Percentiles rank a stretch among this genome's conserved stretches.
Evolutionary conservation across 805 yeast genomes (phyloP).

Genomic region (Jamesozyma lodderae): DNA sequence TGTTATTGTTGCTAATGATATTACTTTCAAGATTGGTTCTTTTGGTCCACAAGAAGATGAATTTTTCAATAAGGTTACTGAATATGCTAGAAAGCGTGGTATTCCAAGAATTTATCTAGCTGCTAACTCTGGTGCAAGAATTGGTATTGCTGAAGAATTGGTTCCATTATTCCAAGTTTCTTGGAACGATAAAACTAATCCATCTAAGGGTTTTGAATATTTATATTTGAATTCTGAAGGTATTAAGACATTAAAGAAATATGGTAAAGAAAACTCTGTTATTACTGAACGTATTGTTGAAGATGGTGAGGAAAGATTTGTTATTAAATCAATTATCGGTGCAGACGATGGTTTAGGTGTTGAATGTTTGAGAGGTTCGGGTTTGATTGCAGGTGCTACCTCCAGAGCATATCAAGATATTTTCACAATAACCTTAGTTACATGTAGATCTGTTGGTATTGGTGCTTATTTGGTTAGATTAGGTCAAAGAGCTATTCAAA

Average conservation of each 20-base stretch:
- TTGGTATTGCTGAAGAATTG: slow-evolving; percentile 95
- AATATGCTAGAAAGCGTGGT: slow-evolving; percentile 80
- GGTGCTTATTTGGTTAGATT: slow-evolving; percentile 97
- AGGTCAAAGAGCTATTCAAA: slow-evolving; percentile 98
- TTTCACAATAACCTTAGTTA: slow-evolving; percentile 93
- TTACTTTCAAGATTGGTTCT: slow-evolving; percentile 96
- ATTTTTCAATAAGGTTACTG: slow-evolving; percentile 88
- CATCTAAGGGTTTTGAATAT: slow-evolving; percentile 83
- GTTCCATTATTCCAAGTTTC: slow-evolving; percentile 83
- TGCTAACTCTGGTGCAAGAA: slow-evolving; percentile 99
- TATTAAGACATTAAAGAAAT: slow-evolving; percentile 43
- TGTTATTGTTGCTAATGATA: slow-evolving; percentile 90
- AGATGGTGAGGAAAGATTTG: slow-evolving; percentile 72
- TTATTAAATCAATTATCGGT: slow-evolving; percentile 82
- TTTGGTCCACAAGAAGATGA: slow-evolving; percentile 95
- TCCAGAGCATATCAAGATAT: slow-evolving; percentile 96
- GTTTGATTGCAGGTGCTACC: slow-evolving; percentile 98
- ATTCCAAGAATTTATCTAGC: slow-evolving; percentile 92
- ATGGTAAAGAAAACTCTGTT: slow-evolving; percentile 54
- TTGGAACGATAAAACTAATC: slow-evolving; percentile 74
- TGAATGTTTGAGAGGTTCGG: slow-evolving; percentile 96
- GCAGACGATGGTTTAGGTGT: slow-evolving; percentile 96
- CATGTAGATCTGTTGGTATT: slow-evolving; percentile 99
- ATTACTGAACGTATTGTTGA: slow-evolving; percentile 74
- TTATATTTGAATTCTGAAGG: slow-evolving; percentile 72